A percentile compares a stretch with the other conserved stretches of the same genome.
phyloP scores from a whole-genome alignment of 345 rosid species.

The Balakata baccata region DNA sequence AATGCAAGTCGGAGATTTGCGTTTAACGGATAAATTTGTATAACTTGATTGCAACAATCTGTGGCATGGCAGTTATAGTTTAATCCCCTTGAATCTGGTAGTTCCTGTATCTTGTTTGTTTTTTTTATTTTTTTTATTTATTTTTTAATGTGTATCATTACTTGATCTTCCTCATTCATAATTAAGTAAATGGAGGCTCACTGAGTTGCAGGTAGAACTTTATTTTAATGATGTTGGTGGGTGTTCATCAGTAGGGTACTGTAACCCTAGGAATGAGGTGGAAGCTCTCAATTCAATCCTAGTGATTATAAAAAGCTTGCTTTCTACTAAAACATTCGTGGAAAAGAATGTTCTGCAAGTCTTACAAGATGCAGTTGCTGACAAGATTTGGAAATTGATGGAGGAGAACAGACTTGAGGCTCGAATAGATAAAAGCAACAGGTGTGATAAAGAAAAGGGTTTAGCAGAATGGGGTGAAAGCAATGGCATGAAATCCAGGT shows the following conservation, averaged over 20 bases:
- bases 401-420: conserved; percentile 28
- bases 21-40: neutral
- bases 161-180: neutral
- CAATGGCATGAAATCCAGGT: conserved; percentile 52
- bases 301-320: conserved; percentile 29
- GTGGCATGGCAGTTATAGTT: neutral
- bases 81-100: neutral
- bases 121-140: conserved; percentile 1
- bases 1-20: conserved; percentile 6
- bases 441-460: conserved; percentile 46
- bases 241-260: conserved; percentile 39
- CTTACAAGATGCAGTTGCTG: conserved; percentile 33
- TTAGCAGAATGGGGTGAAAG: conserved; percentile 61
- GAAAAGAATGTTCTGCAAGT: conserved; percentile 33
- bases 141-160: neutral
- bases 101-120: neutral
- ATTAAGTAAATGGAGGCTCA: neutral
- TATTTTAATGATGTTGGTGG: conserved; percentile 56
- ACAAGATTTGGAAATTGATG: conserved; percentile 39
- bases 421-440: conserved; percentile 32
- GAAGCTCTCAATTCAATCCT: conserved; percentile 65
- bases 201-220: conserved; percentile 67
- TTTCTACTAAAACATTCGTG: conserved; percentile 19
- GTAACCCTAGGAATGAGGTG: conserved; percentile 69
- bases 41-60: neutral